A percentile compares a stretch with the other conserved stretches of the same genome.
Evolutionary conservation across 305 asterid species (phyloP).

Genomic region (Solanum hybrid): DNA sequence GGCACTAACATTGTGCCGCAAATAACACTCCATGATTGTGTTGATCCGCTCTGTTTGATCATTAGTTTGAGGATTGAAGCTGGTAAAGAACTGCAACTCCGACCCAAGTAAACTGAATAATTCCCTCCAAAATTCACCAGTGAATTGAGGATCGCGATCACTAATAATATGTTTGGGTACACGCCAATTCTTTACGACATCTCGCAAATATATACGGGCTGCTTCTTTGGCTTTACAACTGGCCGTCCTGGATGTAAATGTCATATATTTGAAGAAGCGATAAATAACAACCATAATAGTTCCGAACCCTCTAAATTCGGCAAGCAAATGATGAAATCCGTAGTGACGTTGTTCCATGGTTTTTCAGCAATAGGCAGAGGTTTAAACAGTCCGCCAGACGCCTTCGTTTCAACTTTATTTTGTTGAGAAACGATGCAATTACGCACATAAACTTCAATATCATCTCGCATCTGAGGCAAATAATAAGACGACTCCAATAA

Average conservation of each 20-base stretch:
- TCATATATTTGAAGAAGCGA: background rate
- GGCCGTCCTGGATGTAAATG: background rate
- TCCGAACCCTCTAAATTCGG: fast-evolving
- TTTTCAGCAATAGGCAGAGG: background rate
- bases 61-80: too few species aligned
- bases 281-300: background rate
- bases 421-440: background rate
- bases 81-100: too few species aligned
- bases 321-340: background rate
- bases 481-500: background rate
- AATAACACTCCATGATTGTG: too few species aligned
- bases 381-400: background rate
- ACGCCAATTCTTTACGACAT: too few species aligned
- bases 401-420: background rate
- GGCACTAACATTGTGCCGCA: too few species aligned
- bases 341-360: fast-evolving
- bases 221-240: too few species aligned
- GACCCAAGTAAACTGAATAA: too few species aligned
- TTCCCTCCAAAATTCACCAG: too few species aligned
- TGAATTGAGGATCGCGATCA: too few species aligned
- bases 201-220: too few species aligned
- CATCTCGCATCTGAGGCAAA: background rate
- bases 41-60: too few species aligned
- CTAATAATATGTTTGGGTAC: too few species aligned
- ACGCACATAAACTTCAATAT: background rate